Percentiles rank a stretch among this genome's conserved stretches.
Conservation (phyloP, 2,329 filamentous ascomycete genomes). For the Aureobasidium sp. region DNA sequence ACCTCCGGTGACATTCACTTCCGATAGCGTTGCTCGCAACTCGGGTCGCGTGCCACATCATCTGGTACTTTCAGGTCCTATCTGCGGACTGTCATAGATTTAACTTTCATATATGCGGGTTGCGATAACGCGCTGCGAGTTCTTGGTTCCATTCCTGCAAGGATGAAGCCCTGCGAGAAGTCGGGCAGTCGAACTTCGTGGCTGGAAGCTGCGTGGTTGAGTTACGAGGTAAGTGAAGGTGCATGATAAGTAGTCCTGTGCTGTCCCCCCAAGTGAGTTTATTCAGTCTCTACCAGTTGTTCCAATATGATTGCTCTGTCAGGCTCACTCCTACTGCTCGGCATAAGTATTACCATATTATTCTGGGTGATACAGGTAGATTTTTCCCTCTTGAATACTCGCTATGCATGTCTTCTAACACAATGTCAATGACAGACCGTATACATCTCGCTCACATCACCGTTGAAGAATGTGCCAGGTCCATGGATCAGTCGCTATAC, state of each 20-base stretch:
- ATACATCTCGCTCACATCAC: constrained; percentile 17
- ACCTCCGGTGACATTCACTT: neutral
- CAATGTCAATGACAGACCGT: neutral
- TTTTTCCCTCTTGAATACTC: too few species aligned
- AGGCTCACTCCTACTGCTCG: neutral
- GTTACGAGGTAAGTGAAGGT: neutral
- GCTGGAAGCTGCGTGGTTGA: neutral
- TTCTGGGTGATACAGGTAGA: constrained; percentile 1
- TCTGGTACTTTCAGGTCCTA: neutral
- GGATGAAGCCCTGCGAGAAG: neutral
- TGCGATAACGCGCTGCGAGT: neutral
- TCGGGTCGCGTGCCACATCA: neutral
- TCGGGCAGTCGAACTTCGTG: neutral
- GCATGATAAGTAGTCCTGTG: neutral
- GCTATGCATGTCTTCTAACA: neutral
- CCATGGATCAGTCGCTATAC: constrained; percentile 24
- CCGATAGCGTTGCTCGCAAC: neutral
- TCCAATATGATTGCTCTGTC: constrained; percentile 6
- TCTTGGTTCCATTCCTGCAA: neutral
- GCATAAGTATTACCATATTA: neutral
- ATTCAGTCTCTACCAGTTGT: neutral
- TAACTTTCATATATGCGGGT: neutral
- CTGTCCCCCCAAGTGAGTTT: neutral
- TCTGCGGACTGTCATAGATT: neutral
- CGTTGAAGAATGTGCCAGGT: constrained; percentile 25